These are phyloP conservation scores for Didymella exigua DNA, from an alignment of 2,329 filamentous ascomycete species.

Conservation along the genomic window DNA sequence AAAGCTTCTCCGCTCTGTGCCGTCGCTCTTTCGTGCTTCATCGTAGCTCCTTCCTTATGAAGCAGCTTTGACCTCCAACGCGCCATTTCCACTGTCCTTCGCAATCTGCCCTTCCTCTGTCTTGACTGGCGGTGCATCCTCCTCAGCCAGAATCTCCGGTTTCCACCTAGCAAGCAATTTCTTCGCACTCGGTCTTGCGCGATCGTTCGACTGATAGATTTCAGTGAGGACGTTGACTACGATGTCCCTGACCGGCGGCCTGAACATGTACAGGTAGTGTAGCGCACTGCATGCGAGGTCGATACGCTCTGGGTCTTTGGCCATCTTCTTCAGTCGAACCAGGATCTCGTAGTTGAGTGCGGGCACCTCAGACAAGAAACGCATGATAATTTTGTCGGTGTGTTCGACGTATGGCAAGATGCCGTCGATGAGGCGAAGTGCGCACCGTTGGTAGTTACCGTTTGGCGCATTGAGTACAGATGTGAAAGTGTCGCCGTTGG, in stretches of 20 bases:
- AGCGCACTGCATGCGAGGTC: conserved; percentile 63
- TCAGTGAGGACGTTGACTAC: conserved; percentile 64
- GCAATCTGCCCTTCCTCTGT: conserved; percentile 23
- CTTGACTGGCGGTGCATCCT: conserved; percentile 28
- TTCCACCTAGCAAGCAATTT: conserved; percentile 63
- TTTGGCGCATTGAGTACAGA: conserved; percentile 20
- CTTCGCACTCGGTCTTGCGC: conserved; percentile 55
- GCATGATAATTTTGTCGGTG: conserved; percentile 85
- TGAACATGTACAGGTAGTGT: conserved; percentile 56
- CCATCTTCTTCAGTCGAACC: conserved; percentile 69
- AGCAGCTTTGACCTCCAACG: conserved; percentile 37
- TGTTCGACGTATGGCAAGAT: conserved; percentile 90
- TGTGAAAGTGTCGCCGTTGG: conserved; percentile 54
- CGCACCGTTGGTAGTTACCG: conserved; percentile 77
- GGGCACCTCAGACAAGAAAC: conserved; percentile 90
- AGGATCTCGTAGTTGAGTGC: conserved; percentile 75
- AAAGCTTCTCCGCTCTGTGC: neutral
- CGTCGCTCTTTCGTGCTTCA: neutral
- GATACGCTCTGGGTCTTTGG: conserved; percentile 68
- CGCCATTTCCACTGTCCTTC: conserved; percentile 36
- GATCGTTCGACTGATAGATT: conserved; percentile 58
- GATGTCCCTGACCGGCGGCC: conserved; percentile 63
- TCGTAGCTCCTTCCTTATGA: conserved; percentile 4
- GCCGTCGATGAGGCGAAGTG: conserved; percentile 80
- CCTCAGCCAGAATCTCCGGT: conserved; percentile 53